phyloP scores from a whole-genome alignment of 768 basidiomycete species.

The Cystobasidium ongulense region DNA sequence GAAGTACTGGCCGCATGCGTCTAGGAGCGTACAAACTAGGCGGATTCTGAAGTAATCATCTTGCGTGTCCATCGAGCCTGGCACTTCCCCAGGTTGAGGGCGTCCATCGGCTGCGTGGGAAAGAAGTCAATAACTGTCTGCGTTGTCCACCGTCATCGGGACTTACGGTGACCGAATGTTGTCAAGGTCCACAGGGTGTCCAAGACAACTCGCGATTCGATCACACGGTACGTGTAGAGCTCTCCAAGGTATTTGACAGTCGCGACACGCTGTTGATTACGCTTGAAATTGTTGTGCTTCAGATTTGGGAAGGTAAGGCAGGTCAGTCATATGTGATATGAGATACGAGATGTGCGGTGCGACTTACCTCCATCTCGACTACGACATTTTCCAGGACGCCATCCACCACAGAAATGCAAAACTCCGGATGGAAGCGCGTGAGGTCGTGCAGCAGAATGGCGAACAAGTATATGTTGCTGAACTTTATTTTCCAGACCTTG shows the following conservation, averaged over 20 bases:
- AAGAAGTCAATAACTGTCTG: conserved; percentile 32
- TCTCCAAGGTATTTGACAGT: conserved; percentile 93
- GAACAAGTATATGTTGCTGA: conserved; percentile 72
- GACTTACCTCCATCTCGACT: conserved; percentile 63
- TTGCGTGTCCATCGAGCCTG: conserved; percentile 72
- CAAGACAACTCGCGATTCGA: conserved; percentile 81
- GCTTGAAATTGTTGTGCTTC: conserved; percentile 84
- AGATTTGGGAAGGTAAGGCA: too few species aligned
- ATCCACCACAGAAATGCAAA: conserved; percentile 79
- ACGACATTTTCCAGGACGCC: conserved; percentile 90
- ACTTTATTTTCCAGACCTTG: conserved; percentile 98
- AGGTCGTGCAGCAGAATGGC: conserved; percentile 94
- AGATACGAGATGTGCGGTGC: neutral
- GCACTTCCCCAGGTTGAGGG: conserved; percentile 63
- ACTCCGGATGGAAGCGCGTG: conserved; percentile 82
- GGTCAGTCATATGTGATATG: too few species aligned
- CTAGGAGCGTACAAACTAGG: conserved; percentile 80
- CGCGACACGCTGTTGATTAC: conserved; percentile 85
- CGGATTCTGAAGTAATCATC: conserved; percentile 94
- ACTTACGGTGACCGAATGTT: conserved; percentile 89
- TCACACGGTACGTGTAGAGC: conserved; percentile 86
- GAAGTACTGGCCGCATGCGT: conserved; percentile 96
- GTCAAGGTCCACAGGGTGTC: conserved; percentile 89
- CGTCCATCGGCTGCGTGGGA: conserved; percentile 66
- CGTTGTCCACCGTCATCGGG: neutral